Percentiles rank a stretch among this genome's conserved stretches.
Evolutionary conservation across 352 stramenopile genomes (phyloP).

Genomic region (Elongisporangium senticosum): DNA sequence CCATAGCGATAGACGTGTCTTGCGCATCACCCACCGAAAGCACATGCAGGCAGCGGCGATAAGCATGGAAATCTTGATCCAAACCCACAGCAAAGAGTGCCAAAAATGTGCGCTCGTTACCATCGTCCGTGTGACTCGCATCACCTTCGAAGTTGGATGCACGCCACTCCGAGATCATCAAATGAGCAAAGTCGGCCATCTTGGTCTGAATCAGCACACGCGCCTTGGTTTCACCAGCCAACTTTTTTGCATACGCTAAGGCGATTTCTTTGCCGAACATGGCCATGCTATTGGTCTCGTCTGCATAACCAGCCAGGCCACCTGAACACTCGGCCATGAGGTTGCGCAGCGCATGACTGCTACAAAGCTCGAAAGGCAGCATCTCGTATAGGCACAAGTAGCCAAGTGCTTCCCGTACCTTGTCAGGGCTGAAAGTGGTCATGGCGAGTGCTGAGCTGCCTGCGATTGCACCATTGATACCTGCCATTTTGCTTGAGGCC

Average conservation of each 20-base stretch:
- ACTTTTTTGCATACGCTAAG: slow-evolving; percentile 39
- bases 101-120: slow-evolving; percentile 17
- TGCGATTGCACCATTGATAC: neutral
- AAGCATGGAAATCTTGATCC: slow-evolving; percentile 61
- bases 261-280: slow-evolving; percentile 45
- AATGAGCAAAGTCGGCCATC: slow-evolving; percentile 46
- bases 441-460: neutral
- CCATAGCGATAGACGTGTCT: slow-evolving; percentile 9
- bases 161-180: slow-evolving; percentile 53
- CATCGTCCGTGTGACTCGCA: neutral
- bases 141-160: slow-evolving; percentile 8
- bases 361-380: slow-evolving; percentile 61
- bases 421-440: slow-evolving; percentile 35
- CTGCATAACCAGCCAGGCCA: slow-evolving; percentile 18
- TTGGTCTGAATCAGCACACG: slow-evolving; percentile 52
- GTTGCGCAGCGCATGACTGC: slow-evolving; percentile 48
- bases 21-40: slow-evolving; percentile 16
- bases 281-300: slow-evolving; percentile 34
- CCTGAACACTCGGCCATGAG: slow-evolving; percentile 54
- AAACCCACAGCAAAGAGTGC: slow-evolving; percentile 54
- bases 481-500: slow-evolving; percentile 2
- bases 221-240: slow-evolving; percentile 42
- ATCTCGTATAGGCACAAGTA: slow-evolving; percentile 66
- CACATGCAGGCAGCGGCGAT: slow-evolving; percentile 57
- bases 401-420: slow-evolving; percentile 51